Evolutionary conservation across 2,329 filamentous ascomycete species (phyloP).

Genomic region (Xylariaceae sp.): DNA sequence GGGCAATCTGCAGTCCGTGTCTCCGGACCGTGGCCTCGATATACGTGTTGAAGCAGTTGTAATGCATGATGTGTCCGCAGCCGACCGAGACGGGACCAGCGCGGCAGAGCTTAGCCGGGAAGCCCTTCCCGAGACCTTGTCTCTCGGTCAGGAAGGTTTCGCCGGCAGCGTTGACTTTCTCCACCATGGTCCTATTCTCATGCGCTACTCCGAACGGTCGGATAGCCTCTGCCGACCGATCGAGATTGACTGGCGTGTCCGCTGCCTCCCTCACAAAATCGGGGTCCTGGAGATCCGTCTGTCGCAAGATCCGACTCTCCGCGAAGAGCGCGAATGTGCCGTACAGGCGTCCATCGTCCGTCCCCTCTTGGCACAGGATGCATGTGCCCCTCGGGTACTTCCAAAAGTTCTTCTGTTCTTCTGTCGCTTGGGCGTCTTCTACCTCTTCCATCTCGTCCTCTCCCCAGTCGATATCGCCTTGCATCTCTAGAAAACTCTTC

Average conservation of each 20-base stretch:
- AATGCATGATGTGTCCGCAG: slow-evolving; percentile 99
- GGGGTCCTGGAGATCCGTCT: slow-evolving; percentile 75
- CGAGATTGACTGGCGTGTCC: slow-evolving; percentile 72
- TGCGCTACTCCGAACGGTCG: slow-evolving; percentile 88
- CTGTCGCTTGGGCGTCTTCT: slow-evolving; percentile 49
- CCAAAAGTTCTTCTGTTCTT: slow-evolving; percentile 70
- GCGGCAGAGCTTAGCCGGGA: slow-evolving; percentile 60
- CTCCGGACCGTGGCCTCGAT: slow-evolving; percentile 76
- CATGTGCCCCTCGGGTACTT: slow-evolving; percentile 91
- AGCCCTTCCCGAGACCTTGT: slow-evolving; percentile 84
- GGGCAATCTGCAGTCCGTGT: slow-evolving; percentile 86
- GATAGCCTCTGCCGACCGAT: slow-evolving; percentile 74
- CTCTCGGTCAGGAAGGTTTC: slow-evolving; percentile 66
- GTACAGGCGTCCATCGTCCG: slow-evolving; percentile 80
- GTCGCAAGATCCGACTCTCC: slow-evolving; percentile 78
- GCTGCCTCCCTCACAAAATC: slow-evolving; percentile 82
- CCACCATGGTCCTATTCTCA: slow-evolving; percentile 73
- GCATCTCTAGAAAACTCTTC: slow-evolving; percentile 86
- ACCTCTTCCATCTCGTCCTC: slow-evolving; percentile 74
- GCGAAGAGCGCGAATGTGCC: slow-evolving; percentile 89
- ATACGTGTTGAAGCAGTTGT: slow-evolving; percentile 88
- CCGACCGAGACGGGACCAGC: slow-evolving; percentile 80
- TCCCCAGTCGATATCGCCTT: slow-evolving; percentile 83
- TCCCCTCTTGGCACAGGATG: slow-evolving; percentile 94
- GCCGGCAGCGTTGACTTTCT: slow-evolving; percentile 70